Conservation (phyloP, 331 rosid genomes). For the Telfairia occidentalis region DNA sequence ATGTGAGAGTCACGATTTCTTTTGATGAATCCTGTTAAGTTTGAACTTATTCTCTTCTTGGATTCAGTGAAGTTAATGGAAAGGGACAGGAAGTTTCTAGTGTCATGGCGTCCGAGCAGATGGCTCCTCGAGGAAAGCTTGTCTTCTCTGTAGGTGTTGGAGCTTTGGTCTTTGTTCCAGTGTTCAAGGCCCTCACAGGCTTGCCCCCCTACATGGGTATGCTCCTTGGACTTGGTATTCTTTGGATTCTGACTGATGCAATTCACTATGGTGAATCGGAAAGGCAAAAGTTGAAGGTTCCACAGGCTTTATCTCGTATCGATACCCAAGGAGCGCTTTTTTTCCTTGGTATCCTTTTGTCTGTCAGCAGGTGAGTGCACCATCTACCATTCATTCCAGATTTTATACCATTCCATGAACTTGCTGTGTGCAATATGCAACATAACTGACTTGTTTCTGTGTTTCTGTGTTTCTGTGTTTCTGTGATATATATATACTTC, state of each 20-base stretch:
- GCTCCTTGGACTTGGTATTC: conserved; percentile 86
- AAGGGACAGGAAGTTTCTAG: conserved; percentile 40
- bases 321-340: conserved; percentile 91
- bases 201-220: conserved; percentile 95
- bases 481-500: neutral
- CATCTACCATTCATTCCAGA: neutral
- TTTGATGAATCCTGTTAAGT: neutral
- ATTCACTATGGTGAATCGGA: conserved; percentile 93
- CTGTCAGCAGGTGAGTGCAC: conserved; percentile 65
- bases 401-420: neutral
- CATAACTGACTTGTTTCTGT: neutral
- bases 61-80: conserved; percentile 72
- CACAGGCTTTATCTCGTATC: conserved; percentile 90
- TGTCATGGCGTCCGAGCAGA: conserved; percentile 73
- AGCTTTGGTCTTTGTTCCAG: conserved; percentile 79
- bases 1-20: neutral
- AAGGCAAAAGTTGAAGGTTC: conserved; percentile 81
- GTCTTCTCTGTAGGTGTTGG: conserved; percentile 83
- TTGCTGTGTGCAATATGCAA: neutral
- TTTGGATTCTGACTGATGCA: conserved; percentile 96
- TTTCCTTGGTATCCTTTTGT: conserved; percentile 89
- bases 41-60: conserved; percentile 13
- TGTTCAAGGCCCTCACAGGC: conserved; percentile 82
- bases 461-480: too few species aligned
- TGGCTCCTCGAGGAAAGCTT: conserved; percentile 92